Conservation (phyloP, 2,329 filamentous ascomycete genomes). For the Aspergillus fischeri region DNA sequence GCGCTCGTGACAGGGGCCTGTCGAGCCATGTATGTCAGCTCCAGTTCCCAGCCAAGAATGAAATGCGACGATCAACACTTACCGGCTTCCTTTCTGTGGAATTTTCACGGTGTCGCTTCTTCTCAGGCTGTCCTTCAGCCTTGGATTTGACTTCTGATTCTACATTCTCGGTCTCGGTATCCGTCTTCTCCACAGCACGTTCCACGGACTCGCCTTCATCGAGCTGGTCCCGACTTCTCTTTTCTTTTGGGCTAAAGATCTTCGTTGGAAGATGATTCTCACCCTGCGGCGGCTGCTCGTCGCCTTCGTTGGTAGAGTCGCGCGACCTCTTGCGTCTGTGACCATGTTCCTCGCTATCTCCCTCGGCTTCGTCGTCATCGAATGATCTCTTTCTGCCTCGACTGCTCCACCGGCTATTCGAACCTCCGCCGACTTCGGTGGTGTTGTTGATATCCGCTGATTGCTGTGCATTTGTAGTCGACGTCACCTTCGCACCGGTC, state of each 20-base stretch:
- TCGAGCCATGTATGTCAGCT: not conserved
- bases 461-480: slow-evolving; percentile 5
- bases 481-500: not conserved
- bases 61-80: slow-evolving; percentile 11
- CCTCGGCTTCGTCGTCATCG: slow-evolving; percentile 28
- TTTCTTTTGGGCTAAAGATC: slow-evolving; percentile 38
- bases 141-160: slow-evolving; percentile 11
- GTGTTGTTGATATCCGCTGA: slow-evolving; percentile 7
- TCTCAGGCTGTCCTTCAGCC: slow-evolving; percentile 36
- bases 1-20: slow-evolving; percentile 33
- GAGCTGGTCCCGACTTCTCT: slow-evolving; percentile 42
- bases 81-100: slow-evolving; percentile 34
- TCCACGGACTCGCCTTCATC: slow-evolving; percentile 32
- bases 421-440: slow-evolving; percentile 4
- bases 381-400: slow-evolving; percentile 33
- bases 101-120: slow-evolving; percentile 41
- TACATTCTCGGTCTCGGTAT: slow-evolving; percentile 14
- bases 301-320: slow-evolving; percentile 34
- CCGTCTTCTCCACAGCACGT: slow-evolving; percentile 12
- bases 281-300: slow-evolving; percentile 7
- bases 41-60: not conserved
- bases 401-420: slow-evolving; percentile 18
- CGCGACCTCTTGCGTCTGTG: slow-evolving; percentile 42
- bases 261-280: slow-evolving; percentile 18
- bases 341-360: slow-evolving; percentile 25